phyloP scores from a whole-genome alignment of 257 asterid genomes.

The Solanum pennellii region DNA sequence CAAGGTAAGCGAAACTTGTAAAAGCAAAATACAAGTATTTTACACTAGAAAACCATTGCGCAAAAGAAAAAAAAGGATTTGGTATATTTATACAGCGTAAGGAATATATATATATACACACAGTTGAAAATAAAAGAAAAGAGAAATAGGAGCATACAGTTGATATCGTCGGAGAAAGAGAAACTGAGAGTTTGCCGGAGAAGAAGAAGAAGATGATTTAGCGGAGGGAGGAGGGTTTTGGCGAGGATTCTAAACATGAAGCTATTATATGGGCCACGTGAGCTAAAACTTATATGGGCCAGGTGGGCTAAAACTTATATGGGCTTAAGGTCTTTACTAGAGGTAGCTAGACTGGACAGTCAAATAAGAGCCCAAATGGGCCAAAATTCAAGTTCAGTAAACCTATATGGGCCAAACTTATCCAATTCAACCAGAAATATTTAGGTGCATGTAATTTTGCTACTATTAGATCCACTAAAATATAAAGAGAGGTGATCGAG shows the following conservation, averaged over 20 bases:
- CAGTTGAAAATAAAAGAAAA: background rate
- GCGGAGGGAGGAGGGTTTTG: background rate
- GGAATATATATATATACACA: background rate
- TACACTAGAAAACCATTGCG: background rate
- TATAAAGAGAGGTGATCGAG: background rate
- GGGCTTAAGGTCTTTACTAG: background rate
- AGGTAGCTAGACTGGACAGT: background rate
- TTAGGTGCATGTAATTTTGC: background rate
- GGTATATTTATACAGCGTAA: background rate
- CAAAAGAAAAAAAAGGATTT: background rate
- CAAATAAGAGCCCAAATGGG: background rate
- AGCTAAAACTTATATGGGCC: background rate
- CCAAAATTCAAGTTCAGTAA: background rate
- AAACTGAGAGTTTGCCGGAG: background rate
- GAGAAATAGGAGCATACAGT: background rate
- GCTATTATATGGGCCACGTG: background rate
- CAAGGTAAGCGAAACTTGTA: background rate
- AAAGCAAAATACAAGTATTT: background rate
- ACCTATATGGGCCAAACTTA: background rate
- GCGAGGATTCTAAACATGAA: background rate
- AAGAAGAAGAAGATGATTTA: background rate
- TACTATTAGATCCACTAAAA: background rate
- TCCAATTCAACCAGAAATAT: background rate
- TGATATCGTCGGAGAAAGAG: background rate
- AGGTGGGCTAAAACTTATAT: background rate